Conservation (phyloP, 108 stramenopile species). For the Cyclotella choctawhatcheeana region DNA sequence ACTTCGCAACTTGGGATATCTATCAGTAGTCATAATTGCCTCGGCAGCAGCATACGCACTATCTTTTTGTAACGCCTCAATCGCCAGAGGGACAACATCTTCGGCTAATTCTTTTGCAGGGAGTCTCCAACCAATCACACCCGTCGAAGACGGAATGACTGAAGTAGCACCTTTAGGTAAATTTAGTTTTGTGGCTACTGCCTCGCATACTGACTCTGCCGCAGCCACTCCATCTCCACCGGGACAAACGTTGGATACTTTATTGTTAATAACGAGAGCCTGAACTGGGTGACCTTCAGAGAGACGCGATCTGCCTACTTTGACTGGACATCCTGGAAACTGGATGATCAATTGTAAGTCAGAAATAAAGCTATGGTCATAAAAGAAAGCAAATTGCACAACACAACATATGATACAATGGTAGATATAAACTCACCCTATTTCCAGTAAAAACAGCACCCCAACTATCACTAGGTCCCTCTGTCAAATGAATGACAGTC, state of each 20-base stretch:
- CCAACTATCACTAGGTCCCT: slow-evolving; percentile 88
- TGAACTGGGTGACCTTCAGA: slow-evolving; percentile 79
- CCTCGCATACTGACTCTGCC: slow-evolving; percentile 86
- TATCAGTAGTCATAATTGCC: slow-evolving; percentile 89
- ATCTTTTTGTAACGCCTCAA: slow-evolving; percentile 74
- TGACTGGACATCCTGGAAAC: slow-evolving; percentile 95
- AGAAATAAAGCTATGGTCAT: neutral
- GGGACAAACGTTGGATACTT: slow-evolving; percentile 95
- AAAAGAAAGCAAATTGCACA: neutral
- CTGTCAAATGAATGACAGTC: slow-evolving; percentile 85
- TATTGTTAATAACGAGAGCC: slow-evolving; percentile 95
- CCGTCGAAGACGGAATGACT: slow-evolving; percentile 93
- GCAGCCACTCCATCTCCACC: slow-evolving; percentile 90
- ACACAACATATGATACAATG: neutral
- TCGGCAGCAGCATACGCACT: slow-evolving; percentile 85
- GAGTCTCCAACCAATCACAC: slow-evolving; percentile 98
- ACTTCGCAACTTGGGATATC: slow-evolving; percentile 84
- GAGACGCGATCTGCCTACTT: slow-evolving; percentile 84
- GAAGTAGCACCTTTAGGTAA: slow-evolving; percentile 69
- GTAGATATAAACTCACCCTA: slow-evolving; percentile 55
- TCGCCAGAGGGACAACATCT: slow-evolving; percentile 80
- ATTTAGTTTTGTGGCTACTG: slow-evolving; percentile 79
- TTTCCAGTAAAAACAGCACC: slow-evolving; percentile 87
- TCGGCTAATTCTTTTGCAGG: slow-evolving; percentile 88
- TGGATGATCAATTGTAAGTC: slow-evolving; percentile 9